Evolutionary conservation across 192 early-diverging fungal species (phyloP), one percentile per base, ranked within the genome.

Genomic region (Coemansia aciculifera): DNA sequence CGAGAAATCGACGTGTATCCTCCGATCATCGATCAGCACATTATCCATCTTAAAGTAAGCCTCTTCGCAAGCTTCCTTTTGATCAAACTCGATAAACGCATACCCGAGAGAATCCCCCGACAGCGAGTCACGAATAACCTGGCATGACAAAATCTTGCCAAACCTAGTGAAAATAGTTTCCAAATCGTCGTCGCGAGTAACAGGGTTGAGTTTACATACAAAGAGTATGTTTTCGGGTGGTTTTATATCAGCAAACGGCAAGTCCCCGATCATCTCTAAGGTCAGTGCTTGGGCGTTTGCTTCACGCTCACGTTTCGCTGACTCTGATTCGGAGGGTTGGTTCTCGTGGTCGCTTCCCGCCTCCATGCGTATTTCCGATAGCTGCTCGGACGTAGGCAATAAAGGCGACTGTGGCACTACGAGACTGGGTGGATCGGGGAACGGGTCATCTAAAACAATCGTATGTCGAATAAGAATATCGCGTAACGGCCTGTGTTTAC

Each of bases 11-110:
- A 99, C 95, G 71, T 96, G 93, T 44, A 99, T 96, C 21, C 97
- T 77, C 1, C 95, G 89, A 74, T 99, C 97, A 71, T 99, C 97
- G 64, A 99, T 94, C 24, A 97, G 68, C 1, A 97, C 95, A 65
- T 93, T 94, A 57, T 99, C 92, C 97, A 97, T 97, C 74, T 97
- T 96, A 72, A 94, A 93, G 64, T 96, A 97, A 10, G 95, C 95
- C 73, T 92, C 89, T 77, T 97, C 95, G 70, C 92, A 94, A 24
- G 88, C 87, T 40, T 91, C 90, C 67, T 92, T 90, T 13, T 91
- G 86, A 10, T 90, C 91, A 86, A 95, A 99, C 73, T 99, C 97
- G 57, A 99, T 91, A 81, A 99, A 99, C 4, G 97, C 95, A 73
- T 98, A 99, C 24, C 91, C 91, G 0, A 99, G 84, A 0, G 94